Percentiles rank a stretch among this genome's conserved stretches.
These are phyloP conservation scores for Penicillium sp. DNA, from an alignment of 2,329 filamentous ascomycete species.

Conservation along the genomic window DNA sequence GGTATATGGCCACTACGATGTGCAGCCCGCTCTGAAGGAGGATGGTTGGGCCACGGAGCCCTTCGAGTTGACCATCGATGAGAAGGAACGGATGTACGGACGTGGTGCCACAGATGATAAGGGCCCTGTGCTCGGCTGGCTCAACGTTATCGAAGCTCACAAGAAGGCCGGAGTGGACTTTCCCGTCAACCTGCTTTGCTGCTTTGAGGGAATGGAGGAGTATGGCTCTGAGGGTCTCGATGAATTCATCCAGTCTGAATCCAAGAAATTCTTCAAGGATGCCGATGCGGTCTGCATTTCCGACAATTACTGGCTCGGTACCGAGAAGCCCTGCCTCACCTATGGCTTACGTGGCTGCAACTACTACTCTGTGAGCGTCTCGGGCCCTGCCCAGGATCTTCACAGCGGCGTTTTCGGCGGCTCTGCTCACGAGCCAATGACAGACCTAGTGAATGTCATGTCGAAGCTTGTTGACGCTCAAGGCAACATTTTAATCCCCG, in stretches of 20 bases:
- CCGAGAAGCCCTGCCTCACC: conserved; percentile 95
- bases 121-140: conserved; percentile 92
- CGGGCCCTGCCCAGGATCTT: conserved; percentile 86
- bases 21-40: conserved; percentile 87
- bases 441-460: conserved; percentile 80
- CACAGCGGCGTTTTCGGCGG: conserved; percentile 97
- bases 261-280: conserved; percentile 91
- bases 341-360: conserved; percentile 97
- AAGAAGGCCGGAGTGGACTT: conserved; percentile 92
- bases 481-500: conserved; percentile 92
- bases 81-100: conserved; percentile 93
- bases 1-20: conserved; percentile 98
- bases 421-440: conserved; percentile 97
- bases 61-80: conserved; percentile 81
- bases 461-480: conserved; percentile 80
- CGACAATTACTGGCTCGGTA: conserved; percentile 99
- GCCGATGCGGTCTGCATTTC: conserved; percentile 96
- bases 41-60: conserved; percentile 97
- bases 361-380: conserved; percentile 92
- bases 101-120: conserved; percentile 97
- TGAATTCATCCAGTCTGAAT: conserved; percentile 87
- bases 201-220: conserved; percentile 99
- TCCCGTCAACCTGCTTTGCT: conserved; percentile 97
- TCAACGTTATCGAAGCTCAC: conserved; percentile 97
- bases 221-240: conserved; percentile 96